phyloP scores from a whole-genome alignment of 345 rosid species.

The Microcos paniculata region DNA sequence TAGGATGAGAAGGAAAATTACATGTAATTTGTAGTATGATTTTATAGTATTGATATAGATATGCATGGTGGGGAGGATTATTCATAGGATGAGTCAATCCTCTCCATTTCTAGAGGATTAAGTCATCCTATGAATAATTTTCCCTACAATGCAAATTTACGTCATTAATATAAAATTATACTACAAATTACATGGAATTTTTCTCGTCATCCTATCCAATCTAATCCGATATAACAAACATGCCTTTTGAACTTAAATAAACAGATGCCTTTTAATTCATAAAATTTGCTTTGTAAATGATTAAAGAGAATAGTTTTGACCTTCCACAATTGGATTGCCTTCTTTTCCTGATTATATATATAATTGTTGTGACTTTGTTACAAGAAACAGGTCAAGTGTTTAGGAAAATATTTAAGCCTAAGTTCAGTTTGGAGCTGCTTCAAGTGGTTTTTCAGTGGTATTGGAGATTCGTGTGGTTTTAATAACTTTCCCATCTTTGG shows the following conservation, averaged over 20 bases:
- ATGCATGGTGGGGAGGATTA: too few relatives aligned
- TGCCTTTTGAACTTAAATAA: neutral
- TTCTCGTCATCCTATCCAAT: too few relatives aligned
- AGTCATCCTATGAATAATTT: too few relatives aligned
- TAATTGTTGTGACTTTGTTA: slow-evolving; percentile 13
- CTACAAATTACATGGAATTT: too few relatives aligned
- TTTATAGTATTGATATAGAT: too few relatives aligned
- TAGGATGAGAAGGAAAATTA: too few relatives aligned
- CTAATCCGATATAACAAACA: too few relatives aligned
- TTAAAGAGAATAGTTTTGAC: neutral
- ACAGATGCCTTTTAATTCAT: slow-evolving; percentile 1
- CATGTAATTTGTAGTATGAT: too few relatives aligned
- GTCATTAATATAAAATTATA: too few relatives aligned
- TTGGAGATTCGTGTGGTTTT: slow-evolving; percentile 92
- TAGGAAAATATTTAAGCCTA: slow-evolving; percentile 85
- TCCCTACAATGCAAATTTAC: too few relatives aligned
- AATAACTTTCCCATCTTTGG: slow-evolving; percentile 93
- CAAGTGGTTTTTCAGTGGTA: slow-evolving; percentile 97
- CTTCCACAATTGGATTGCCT: neutral
- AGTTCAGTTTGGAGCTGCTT: slow-evolving; percentile 94
- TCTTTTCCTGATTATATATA: slow-evolving; percentile 1
- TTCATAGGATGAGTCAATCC: too few relatives aligned
- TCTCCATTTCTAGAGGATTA: too few relatives aligned
- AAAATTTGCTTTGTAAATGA: neutral
- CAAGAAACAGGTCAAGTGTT: slow-evolving; percentile 87